Conservation (phyloP, 106 monocot species). For the Dendrobium officinale region DNA sequence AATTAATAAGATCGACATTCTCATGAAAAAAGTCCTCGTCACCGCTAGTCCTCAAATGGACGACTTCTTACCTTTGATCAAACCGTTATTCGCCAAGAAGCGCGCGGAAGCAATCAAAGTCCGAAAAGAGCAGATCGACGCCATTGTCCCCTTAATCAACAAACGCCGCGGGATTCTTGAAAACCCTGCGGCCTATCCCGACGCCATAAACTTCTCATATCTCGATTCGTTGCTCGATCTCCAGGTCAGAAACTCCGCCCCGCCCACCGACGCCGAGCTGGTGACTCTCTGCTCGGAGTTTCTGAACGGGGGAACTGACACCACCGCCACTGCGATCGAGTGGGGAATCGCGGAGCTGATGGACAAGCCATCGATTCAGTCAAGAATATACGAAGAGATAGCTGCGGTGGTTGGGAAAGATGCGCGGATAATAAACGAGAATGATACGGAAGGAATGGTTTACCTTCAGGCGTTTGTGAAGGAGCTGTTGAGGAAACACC, state of each 20-base stretch:
- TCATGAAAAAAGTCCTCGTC: constrained; percentile 73
- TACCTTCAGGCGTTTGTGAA: constrained; percentile 81
- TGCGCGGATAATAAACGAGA: constrained; percentile 50
- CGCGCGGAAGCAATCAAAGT: constrained; percentile 33
- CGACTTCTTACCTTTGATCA: constrained; percentile 73
- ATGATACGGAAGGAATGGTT: constrained; percentile 58
- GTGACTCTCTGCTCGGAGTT: constrained; percentile 82
- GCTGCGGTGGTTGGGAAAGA: constrained; percentile 29
- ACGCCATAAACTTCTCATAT: constrained; percentile 57
- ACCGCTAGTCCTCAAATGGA: constrained; percentile 49
- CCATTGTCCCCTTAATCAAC: constrained; percentile 52
- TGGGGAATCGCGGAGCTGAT: constrained; percentile 64
- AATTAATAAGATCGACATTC: constrained; percentile 40
- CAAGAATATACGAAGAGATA: constrained; percentile 50
- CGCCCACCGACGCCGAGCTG: constrained; percentile 51
- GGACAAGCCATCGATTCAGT: constrained; percentile 52
- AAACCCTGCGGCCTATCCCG: constrained; percentile 11
- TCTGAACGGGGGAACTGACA: constrained; percentile 87
- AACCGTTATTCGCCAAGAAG: constrained; percentile 54
- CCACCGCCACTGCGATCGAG: constrained; percentile 88
- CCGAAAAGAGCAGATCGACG: constrained; percentile 39
- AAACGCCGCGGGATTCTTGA: constrained; percentile 30
- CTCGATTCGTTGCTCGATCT: constrained; percentile 79
- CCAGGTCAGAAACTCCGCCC: constrained; percentile 21
- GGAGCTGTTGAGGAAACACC: constrained; percentile 80